Conservation (phyloP, 1,284 basidiomycete genomes). For the Heterobasidion irregulare region DNA sequence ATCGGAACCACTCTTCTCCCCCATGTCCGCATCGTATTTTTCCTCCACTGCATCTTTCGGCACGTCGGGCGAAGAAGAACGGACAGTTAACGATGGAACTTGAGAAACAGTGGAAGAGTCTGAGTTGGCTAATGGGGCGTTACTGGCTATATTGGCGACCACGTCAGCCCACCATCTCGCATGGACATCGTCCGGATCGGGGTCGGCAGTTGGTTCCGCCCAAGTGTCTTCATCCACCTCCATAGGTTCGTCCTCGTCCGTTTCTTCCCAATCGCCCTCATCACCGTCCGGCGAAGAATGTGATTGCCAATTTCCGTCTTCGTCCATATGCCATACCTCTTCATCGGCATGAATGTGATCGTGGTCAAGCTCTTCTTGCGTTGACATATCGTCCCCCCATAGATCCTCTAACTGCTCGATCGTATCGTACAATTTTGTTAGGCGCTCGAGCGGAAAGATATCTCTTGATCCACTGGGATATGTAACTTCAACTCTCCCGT, state of each 20-base stretch:
- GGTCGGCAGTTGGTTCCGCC: conserved; percentile 6
- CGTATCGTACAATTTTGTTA: conserved; percentile 68
- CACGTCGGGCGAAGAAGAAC: conserved; percentile 18
- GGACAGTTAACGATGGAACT: conserved; percentile 12
- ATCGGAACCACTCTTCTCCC: neutral
- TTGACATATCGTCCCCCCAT: conserved; percentile 46
- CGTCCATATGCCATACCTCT: conserved; percentile 46
- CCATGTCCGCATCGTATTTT: conserved; percentile 13
- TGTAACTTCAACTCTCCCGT: conserved; percentile 61
- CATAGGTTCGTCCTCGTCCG: conserved; percentile 15
- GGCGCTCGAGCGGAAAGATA: conserved; percentile 49
- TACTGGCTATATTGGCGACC: conserved; percentile 3
- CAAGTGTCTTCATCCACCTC: conserved; percentile 20
- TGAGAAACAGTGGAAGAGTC: conserved; percentile 8
- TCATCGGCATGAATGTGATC: conserved; percentile 21
- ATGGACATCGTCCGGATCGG: conserved; percentile 11
- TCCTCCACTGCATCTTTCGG: conserved; percentile 19
- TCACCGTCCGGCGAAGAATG: conserved; percentile 13
- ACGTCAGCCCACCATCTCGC: conserved; percentile 12
- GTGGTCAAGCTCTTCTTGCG: conserved; percentile 24
- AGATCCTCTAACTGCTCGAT: conserved; percentile 71
- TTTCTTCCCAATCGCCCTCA: conserved; percentile 15
- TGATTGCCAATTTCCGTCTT: conserved; percentile 18
- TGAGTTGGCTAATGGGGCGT: conserved; percentile 6
- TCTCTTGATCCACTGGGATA: conserved; percentile 43